These are phyloP conservation scores for Calonectria crousiana DNA, from an alignment of 2,329 filamentous ascomycete species.

Conservation along the genomic window DNA sequence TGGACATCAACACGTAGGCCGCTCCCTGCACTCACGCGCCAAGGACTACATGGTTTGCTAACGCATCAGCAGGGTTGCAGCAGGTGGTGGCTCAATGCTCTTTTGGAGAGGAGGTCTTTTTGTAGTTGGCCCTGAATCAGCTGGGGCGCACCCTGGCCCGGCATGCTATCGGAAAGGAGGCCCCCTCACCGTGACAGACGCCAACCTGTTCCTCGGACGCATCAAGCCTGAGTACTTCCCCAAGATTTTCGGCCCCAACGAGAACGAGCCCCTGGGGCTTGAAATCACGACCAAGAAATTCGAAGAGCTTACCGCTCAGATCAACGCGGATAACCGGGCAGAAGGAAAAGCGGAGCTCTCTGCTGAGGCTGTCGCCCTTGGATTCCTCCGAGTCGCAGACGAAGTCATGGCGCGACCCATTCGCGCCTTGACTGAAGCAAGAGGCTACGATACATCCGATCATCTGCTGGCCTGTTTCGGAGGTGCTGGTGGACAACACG, in stretches of 20 bases:
- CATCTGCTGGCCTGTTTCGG: conserved; percentile 52
- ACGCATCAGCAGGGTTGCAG: conserved; percentile 65
- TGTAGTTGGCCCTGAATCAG: conserved; percentile 78
- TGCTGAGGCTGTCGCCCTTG: conserved; percentile 51
- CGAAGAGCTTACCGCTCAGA: conserved; percentile 53
- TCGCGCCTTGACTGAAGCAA: conserved; percentile 50
- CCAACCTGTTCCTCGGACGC: conserved; percentile 76
- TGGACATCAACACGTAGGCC: conserved; percentile 80
- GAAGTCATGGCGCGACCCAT: conserved; percentile 53
- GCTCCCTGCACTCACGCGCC: too few relatives aligned
- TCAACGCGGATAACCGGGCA: conserved; percentile 53
- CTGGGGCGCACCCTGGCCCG: conserved; percentile 77
- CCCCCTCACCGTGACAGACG: conserved; percentile 78
- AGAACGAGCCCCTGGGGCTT: conserved; percentile 65
- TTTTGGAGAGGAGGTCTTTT: conserved; percentile 81
- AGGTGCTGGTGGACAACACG: conserved; percentile 55
- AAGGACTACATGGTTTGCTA: neutral
- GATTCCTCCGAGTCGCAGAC: conserved; percentile 53
- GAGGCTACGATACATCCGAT: conserved; percentile 50
- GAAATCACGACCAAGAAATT: conserved; percentile 57
- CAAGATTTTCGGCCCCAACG: conserved; percentile 78
- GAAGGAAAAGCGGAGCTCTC: conserved; percentile 46
- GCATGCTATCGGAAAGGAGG: conserved; percentile 81
- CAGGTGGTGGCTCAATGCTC: conserved; percentile 78
- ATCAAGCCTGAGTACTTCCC: conserved; percentile 74